Evolutionary conservation across 148 eudicot species (phyloP), one percentile per base, ranked within the genome.

Genomic region (Spergularia bocconei): DNA sequence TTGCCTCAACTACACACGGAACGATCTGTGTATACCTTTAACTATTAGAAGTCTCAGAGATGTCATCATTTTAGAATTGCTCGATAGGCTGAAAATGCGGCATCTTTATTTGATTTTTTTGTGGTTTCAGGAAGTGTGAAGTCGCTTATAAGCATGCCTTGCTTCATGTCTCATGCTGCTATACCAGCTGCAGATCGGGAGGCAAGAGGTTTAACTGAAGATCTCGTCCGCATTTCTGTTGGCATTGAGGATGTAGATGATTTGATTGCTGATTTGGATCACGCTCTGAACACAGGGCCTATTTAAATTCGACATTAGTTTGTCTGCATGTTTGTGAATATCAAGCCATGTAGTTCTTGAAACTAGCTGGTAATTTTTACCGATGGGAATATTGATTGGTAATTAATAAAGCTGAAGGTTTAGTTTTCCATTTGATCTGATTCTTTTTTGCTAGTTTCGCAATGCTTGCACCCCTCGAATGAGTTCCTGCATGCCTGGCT

Each of bases 161-260:
- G 97, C 89, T 95, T 92, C 78, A 95, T 95, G 98, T 95, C 98
- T n/a, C 98, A 95, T 66, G 96, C 98, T 48, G 78, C 85, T 84
- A 92, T 95, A 83, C 96, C 98, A 41, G 84, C 90, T 56, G 88
- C 74, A 41, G 91, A 86, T 44, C 89, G 98, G 12, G 90, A 92
- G 78, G 91, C 91, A 25, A 85, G 96, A 84, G 98, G 98, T 69
- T 80, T 92, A 55, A 89, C 91, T 1, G 93, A 95, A 75, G 98
- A 95, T 85, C 93, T 95, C 25, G 88, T 95, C 33, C 93, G 98
- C 47, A 86, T 95, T 53, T 95, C 98, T 6, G 96, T 95, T 10
- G 98, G 98, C 41, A 90, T 92, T 29, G 97, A 95, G 76, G 98
- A 95, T 82, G 96, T 88, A 23, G 74, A 87, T 55, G 98, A 94